phyloP scores from a whole-genome alignment of 192 early-diverging fungal genomes.

The Entomortierella beljakovae region DNA sequence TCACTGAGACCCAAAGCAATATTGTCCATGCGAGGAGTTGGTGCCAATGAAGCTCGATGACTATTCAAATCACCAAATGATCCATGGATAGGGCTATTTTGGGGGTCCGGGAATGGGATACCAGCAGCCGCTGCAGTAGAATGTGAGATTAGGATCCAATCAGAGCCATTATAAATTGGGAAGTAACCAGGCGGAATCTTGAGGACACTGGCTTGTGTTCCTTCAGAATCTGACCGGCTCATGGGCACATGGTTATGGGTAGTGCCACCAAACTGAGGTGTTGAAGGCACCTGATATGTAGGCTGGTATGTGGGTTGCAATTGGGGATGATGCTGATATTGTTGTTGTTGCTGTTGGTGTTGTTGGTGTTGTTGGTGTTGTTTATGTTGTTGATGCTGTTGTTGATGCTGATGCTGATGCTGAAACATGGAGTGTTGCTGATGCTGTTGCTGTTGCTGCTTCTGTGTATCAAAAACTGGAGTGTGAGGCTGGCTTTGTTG shows the following conservation, averaged over 20 bases:
- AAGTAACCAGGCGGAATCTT: constrained; percentile 51
- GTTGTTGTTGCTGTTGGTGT: constrained; percentile 11
- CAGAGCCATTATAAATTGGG: constrained; percentile 46
- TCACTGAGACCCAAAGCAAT: background rate
- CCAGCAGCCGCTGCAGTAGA: constrained; percentile 27
- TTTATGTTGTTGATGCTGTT: constrained; percentile 10
- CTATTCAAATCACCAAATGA: background rate
- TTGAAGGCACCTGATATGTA: constrained; percentile 3
- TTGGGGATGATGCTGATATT: constrained; percentile 8
- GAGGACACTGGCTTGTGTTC: constrained; percentile 27
- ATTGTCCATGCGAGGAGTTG: constrained; percentile 22
- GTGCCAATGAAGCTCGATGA: constrained; percentile 4
- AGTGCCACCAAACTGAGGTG: constrained; percentile 2
- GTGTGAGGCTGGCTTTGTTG: constrained; percentile 20
- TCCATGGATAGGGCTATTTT: constrained; percentile 28
- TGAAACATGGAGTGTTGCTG: constrained; percentile 7
- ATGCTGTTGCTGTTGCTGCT: constrained; percentile 12
- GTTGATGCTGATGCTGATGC: constrained; percentile 9
- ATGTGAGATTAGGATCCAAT: constrained; percentile 50
- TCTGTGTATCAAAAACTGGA: constrained; percentile 5
- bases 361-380: background rate
- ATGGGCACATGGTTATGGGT: constrained; percentile 14
- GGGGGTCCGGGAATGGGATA: constrained; percentile 40
- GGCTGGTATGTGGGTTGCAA: constrained; percentile 4
- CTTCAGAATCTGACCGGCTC: constrained; percentile 30